These are phyloP conservation scores for Borealophlyctis nickersoniae DNA, from an alignment of 192 early-diverging fungal species.

Conservation along the genomic window DNA sequence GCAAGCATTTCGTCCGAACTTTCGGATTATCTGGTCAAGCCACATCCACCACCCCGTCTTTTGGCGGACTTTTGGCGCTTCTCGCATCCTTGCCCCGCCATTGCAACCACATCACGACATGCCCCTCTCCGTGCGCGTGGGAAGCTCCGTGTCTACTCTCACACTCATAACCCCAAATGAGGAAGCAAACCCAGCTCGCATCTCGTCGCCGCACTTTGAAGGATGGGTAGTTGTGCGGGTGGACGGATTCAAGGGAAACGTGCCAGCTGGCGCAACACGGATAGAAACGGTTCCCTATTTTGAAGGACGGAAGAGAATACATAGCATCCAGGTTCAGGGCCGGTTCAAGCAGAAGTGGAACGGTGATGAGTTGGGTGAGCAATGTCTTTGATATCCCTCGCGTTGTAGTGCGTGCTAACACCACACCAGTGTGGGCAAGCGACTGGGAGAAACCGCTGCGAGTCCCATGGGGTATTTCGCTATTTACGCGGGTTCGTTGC, in stretches of 20 bases:
- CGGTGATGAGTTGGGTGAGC: constrained; percentile 60
- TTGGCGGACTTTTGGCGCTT: no score
- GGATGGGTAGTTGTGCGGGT: constrained; percentile 65
- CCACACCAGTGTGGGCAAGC: no score
- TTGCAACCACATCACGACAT: no score
- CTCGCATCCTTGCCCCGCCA: no score
- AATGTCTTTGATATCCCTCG: no score
- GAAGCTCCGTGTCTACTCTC: constrained; percentile 34
- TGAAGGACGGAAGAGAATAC: constrained; percentile 50
- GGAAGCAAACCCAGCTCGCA: constrained; percentile 52
- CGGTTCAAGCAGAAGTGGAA: constrained; percentile 58
- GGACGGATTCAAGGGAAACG: constrained; percentile 49
- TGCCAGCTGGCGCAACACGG: constrained; percentile 22
- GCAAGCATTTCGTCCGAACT: no score
- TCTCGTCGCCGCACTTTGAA: constrained; percentile 60
- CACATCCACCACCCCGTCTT: no score
- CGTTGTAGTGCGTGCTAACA: no score
- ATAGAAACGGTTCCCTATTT: constrained; percentile 47
- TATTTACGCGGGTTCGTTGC: no score
- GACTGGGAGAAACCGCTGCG: no score
- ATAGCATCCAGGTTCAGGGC: constrained; percentile 68
- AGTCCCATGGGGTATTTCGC: no score
- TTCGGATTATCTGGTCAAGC: no score
- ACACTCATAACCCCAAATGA: constrained; percentile 49
- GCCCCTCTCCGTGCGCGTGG: constrained; percentile 32